Conservation (phyloP, 441 rosid species). For the Viola pubescens region DNA sequence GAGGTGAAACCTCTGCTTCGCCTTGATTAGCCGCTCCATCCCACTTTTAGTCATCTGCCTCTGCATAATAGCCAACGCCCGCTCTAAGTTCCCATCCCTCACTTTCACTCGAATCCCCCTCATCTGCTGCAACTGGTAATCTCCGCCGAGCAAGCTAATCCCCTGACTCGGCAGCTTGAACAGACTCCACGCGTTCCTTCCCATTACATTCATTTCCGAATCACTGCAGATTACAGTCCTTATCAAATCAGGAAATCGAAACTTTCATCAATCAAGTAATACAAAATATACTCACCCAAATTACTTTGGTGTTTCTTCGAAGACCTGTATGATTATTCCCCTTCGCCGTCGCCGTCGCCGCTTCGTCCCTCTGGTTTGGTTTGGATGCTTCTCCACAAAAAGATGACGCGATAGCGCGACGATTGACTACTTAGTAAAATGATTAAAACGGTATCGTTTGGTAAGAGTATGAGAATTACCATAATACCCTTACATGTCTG, state of each 20-base stretch:
- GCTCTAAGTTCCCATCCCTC: constrained; percentile 50
- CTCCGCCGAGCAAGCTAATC: constrained; percentile 13
- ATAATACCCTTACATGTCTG: no score
- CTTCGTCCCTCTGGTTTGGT: no score
- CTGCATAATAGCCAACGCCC: constrained; percentile 55
- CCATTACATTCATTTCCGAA: constrained; percentile 44
- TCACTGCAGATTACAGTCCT: background rate
- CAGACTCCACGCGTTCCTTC: constrained; percentile 23
- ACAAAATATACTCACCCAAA: no score
- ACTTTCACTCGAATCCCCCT: constrained; percentile 82
- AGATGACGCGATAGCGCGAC: no score
- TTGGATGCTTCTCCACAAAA: no score
- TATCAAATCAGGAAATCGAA: background rate
- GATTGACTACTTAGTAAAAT: no score
- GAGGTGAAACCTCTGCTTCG: constrained; percentile 48
- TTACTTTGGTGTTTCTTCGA: no score
- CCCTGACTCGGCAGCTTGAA: constrained; percentile 26
- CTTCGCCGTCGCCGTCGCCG: no score
- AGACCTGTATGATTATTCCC: no score
- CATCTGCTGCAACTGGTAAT: constrained; percentile 41
- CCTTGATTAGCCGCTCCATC: constrained; percentile 72
- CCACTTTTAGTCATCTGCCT: constrained; percentile 77
- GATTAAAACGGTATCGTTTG: no score
- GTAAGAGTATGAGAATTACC: no score
- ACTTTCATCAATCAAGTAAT: no score